Evolutionary conservation across 2,329 filamentous ascomycete genomes (phyloP), one percentile per base, ranked within the genome.

Genomic region (Claviceps humidiphila): DNA sequence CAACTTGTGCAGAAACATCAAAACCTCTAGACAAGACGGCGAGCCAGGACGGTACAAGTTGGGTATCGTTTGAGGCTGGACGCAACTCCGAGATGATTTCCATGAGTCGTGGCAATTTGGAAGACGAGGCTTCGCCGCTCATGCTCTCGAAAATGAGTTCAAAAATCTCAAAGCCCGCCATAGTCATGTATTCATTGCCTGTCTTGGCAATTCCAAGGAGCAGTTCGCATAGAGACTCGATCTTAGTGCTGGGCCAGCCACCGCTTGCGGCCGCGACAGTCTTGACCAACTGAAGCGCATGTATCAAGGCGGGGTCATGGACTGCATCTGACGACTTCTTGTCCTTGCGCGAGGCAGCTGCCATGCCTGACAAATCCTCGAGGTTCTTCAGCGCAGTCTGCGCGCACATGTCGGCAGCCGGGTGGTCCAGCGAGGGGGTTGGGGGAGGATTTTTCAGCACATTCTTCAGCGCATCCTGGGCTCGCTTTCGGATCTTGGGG

Each of bases 241-340:
- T 95, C 71, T 95, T 95, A 72, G 86, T 89, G 72, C 86, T 95
- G 1, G 93, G 93, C 93, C 93, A 98, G 49, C 93, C 93, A 42
- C 89, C 87, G 54, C 89, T 91, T 5, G 88, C 89, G 3, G 80
- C 77, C 0, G 93, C 89, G 55, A 98, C 81, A 0, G 87, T 87
- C 75, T 95, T 96, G 58, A 95, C 85, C 52, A 98, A 74, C 63
- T 98, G 91, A 56, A 98, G 73, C 2, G 90, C 85, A 65, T 97
- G 93, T 58, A 97, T 95, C 49, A 97, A 74, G 34, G 81, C 82
- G 2, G 93, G 90, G 56, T 95, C 89, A 62, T 89, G 80, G 51
- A 76, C 74, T 9, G 78, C 71, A 16, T 76, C 74, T 13, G 74
- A 71, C 64, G 82, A 82, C 64, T 85, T 84, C 58, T 69, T 67